Percentiles rank a stretch among this genome's conserved stretches.
Evolutionary conservation across 176 grass and related monocot species (phyloP).

Genomic region (Poa annua): DNA sequence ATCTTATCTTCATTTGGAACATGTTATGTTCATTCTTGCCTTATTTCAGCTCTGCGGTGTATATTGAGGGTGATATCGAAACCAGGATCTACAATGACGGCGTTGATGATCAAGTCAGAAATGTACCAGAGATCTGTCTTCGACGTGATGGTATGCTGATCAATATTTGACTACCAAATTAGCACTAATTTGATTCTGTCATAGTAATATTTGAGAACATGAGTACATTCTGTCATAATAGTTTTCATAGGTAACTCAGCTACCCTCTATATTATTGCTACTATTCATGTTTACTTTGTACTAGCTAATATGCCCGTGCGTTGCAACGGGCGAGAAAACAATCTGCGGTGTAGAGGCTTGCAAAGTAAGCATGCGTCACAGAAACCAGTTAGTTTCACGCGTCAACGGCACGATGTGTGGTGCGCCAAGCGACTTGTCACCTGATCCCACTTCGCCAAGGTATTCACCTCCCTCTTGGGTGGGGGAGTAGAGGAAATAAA

Average conservation of each 20-base stretch:
- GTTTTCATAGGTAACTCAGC: conserved; percentile 30
- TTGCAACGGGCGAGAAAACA: no score
- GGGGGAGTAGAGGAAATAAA: no score
- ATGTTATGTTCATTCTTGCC: conserved; percentile 22
- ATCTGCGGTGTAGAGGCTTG: no score
- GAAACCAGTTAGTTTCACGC: no score
- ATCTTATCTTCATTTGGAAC: neutral
- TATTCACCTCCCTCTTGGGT: no score
- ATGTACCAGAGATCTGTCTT: conserved; percentile 78
- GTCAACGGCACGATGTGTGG: no score
- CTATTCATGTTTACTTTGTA: conserved; percentile 5
- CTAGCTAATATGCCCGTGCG: no score
- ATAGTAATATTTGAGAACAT: conserved; percentile 15
- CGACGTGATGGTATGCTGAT: conserved; percentile 70
- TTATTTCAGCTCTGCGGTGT: conserved; percentile 72
- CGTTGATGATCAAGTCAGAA: conserved; percentile 79
- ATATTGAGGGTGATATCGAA: conserved; percentile 96
- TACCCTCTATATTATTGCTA: conserved; percentile 22
- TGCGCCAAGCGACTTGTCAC: no score
- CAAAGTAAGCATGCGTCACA: no score
- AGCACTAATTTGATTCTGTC: neutral
- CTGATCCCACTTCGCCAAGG: no score
- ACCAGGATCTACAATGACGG: conserved; percentile 92
- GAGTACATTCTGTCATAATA: conserved; percentile 2
- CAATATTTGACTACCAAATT: conserved; percentile 23